A percentile compares a stretch with the other conserved stretches of the same genome.
Conservation (phyloP, 139 green algal species). For the Chlorella vulgaris region DNA sequence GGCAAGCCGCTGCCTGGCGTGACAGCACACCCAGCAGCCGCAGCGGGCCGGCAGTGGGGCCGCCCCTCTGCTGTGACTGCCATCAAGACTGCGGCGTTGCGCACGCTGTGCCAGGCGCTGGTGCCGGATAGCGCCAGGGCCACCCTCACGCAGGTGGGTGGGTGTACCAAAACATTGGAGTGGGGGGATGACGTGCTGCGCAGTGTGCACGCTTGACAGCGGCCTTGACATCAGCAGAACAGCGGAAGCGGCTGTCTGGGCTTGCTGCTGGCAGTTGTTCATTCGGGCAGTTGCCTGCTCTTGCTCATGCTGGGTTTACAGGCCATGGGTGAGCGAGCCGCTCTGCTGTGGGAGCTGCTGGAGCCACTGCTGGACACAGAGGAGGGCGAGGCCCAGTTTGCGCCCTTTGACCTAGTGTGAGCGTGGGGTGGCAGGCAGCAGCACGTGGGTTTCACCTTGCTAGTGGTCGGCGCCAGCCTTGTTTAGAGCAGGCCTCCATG, state of each 20-base stretch:
- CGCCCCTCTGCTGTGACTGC: conserved; percentile 33
- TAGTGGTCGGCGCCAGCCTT: too few species aligned
- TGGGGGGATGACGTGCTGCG: too few species aligned
- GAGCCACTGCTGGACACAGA: conserved; percentile 49
- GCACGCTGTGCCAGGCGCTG: conserved; percentile 53
- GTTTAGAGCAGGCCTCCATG: neutral
- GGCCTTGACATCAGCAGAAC: too few species aligned
- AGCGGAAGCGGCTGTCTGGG: too few species aligned
- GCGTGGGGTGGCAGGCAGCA: neutral
- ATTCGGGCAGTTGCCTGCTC: neutral
- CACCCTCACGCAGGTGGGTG: conserved; percentile 1
- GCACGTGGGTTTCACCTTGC: too few species aligned
- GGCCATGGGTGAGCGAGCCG: conserved; percentile 29
- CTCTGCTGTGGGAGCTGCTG: conserved; percentile 33
- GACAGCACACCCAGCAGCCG: neutral
- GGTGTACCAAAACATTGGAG: too few species aligned
- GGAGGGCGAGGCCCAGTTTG: neutral
- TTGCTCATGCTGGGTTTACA: neutral
- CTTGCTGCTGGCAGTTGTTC: too few species aligned
- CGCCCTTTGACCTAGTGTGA: conserved; percentile 19
- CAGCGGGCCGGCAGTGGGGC: conserved; percentile 18
- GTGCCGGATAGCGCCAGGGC: conserved; percentile 28
- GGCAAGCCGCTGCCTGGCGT: conserved; percentile 11
- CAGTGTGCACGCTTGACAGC: too few species aligned
- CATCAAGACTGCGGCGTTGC: conserved; percentile 58